Conservation (phyloP, 257 asterid species). For the Solanum pennellii region DNA sequence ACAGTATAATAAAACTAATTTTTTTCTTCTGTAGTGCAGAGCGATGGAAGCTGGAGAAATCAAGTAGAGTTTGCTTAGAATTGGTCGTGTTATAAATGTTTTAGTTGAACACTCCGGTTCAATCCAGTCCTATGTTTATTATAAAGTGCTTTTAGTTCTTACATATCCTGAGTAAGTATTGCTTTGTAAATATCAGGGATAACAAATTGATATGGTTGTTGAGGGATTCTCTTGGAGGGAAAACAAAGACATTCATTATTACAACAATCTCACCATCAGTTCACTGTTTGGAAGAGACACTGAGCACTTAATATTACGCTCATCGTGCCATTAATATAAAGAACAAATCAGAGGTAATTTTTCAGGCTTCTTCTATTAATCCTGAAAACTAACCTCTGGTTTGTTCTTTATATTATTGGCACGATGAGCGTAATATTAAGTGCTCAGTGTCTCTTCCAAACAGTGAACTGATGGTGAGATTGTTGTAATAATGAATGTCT, state of each 20-base stretch:
- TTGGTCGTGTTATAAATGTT: slow-evolving; percentile 91
- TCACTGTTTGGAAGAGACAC: slow-evolving; percentile 6
- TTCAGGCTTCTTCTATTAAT: neutral
- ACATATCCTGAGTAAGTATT: neutral
- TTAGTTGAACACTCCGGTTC: slow-evolving; percentile 91
- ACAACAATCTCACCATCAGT: slow-evolving; percentile 8
- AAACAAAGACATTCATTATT: slow-evolving; percentile 7
- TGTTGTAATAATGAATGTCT: slow-evolving; percentile 8
- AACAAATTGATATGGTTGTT: slow-evolving; percentile 64
- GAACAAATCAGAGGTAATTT: slow-evolving; percentile 10
- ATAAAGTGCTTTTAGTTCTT: neutral
- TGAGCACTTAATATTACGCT: slow-evolving; percentile 13
- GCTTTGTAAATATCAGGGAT: slow-evolving; percentile 46
- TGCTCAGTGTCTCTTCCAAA: slow-evolving; percentile 16
- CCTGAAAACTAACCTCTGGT: neutral
- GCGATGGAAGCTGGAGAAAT: slow-evolving; percentile 99
- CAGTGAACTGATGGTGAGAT: slow-evolving; percentile 7
- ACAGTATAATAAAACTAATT: neutral
- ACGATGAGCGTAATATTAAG: slow-evolving; percentile 1
- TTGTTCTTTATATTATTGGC: slow-evolving; percentile 25
- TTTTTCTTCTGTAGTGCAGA: slow-evolving; percentile 52
- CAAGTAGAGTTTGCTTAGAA: slow-evolving; percentile 94
- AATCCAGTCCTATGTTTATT: neutral
- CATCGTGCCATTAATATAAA: slow-evolving; percentile 22
- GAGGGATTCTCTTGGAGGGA: slow-evolving; percentile 7